Percentiles rank a stretch among this genome's conserved stretches.
Conservation (phyloP, 1,284 basidiomycete genomes). For the Ustilago esculenta region DNA sequence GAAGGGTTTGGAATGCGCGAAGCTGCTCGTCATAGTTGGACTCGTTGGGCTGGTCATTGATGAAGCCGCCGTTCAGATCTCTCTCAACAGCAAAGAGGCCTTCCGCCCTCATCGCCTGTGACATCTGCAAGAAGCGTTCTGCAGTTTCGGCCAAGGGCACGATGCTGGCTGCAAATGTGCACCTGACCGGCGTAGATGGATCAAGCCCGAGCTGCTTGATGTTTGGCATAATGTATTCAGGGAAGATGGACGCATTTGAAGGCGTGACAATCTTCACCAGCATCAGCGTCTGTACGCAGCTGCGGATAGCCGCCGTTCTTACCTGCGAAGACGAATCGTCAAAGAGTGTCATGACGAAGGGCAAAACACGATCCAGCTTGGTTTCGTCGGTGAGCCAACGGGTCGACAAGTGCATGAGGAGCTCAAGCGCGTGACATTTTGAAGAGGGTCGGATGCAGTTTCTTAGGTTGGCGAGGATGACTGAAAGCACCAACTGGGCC, state of each 20-base stretch:
- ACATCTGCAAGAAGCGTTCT: constrained; percentile 86
- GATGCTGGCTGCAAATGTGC: constrained; percentile 86
- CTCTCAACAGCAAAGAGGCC: constrained; percentile 77
- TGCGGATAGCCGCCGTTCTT: constrained; percentile 75
- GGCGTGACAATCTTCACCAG: constrained; percentile 87
- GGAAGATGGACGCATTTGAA: constrained; percentile 84
- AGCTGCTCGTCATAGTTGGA: constrained; percentile 68
- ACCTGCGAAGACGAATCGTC: constrained; percentile 85
- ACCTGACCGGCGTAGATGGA: constrained; percentile 85
- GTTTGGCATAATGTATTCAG: constrained; percentile 94
- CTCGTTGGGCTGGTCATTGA: constrained; percentile 47
- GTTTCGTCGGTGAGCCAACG: constrained; percentile 88
- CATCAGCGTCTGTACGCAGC: constrained; percentile 83
- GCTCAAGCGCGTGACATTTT: constrained; percentile 83
- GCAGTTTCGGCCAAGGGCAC: constrained; percentile 84
- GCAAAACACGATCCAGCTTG: constrained; percentile 91
- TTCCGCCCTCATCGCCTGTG: constrained; percentile 84
- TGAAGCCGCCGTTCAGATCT: constrained; percentile 74
- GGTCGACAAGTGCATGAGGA: constrained; percentile 82
- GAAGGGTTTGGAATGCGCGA: constrained; percentile 82
- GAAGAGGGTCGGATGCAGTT: constrained; percentile 88
- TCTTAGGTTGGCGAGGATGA: constrained; percentile 88
- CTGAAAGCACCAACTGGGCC: constrained; percentile 80
- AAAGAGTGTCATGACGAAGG: constrained; percentile 87
- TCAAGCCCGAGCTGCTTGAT: constrained; percentile 83